Conservation (phyloP, 2,329 filamentous ascomycete genomes). For the Aspergillus felis region DNA sequence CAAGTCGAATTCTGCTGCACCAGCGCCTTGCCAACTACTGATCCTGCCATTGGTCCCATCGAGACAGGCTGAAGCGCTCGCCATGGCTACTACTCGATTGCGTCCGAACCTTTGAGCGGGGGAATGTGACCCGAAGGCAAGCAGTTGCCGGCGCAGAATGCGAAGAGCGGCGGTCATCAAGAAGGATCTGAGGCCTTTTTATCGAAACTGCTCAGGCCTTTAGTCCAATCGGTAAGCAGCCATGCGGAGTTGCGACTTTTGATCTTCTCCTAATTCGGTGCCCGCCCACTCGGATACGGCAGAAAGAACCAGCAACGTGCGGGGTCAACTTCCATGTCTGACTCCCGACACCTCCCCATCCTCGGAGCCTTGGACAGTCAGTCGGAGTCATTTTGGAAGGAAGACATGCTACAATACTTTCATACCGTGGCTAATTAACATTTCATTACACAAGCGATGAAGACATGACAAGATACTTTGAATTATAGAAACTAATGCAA, state of each 20-base stretch:
- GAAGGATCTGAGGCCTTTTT: background rate
- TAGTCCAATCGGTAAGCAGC: background rate
- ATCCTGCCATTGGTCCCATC: conserved; percentile 15
- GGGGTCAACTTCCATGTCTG: background rate
- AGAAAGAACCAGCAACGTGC: background rate
- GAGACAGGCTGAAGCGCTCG: conserved; percentile 15
- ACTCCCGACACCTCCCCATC: too few species aligned
- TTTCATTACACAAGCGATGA: too few species aligned
- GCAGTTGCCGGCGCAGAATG: conserved; percentile 8
- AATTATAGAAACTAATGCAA: too few species aligned
- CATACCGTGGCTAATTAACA: too few species aligned
- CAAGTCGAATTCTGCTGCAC: conserved; percentile 55
- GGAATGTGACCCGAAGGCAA: conserved; percentile 1
- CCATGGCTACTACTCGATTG: conserved; percentile 17
- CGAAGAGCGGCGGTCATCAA: background rate
- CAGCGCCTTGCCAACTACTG: conserved; percentile 42
- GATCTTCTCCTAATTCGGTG: background rate
- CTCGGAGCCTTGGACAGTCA: too few species aligned
- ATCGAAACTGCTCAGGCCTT: background rate
- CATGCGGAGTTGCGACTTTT: background rate
- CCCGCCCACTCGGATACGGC: background rate
- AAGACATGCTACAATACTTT: too few species aligned
- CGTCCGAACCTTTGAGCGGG: conserved; percentile 5
- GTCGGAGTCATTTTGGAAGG: too few species aligned
- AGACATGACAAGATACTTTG: too few species aligned